Base-by-base conservation (phyloP, 768 basidiomycete genomes). In the Sarcodon aspratus region DNA sequence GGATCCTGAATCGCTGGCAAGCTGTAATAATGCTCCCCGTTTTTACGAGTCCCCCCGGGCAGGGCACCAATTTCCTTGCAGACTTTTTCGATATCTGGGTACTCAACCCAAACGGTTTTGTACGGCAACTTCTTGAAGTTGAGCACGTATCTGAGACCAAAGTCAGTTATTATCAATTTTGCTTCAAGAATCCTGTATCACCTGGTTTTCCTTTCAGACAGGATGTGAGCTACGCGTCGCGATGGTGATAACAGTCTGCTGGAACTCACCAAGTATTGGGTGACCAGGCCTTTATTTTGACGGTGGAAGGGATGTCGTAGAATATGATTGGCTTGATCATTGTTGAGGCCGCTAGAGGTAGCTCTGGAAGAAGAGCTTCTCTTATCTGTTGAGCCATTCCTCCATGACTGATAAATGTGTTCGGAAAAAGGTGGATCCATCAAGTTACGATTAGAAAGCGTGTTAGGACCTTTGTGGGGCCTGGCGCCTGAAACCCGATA, bases 91-190 rank as follows among this genome's bases (percentile, higher is more conserved):
- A 80, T 71, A 42, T 78, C 71, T 2, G 70, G 69, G 49, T 66
- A 72, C 48, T 75, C 73, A 47, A 76, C 51, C 69, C 70, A 73
- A 42, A 68, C 63, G 7, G 74, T 74, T 50, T 62, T 64, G 60
- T 71, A 70, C 4, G 67, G 54, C n/a, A 69, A 48, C 33, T 59
- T 55, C 52, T 73, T 71, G 58, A 60, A 57, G 46, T 67, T 68
- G 45, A 68, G 54, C 12, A 62, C 63, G 46, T 59, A 64, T 51
- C 68, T 71, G 33, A 21, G 27, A 5, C n/a, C n/a, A n/a, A n/a
- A 37, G 5, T 11, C 7, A 9, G 6, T n/a, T 43, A 7, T 40
- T 31, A 7, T 12, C 3, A 42, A 32, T 1, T 67, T 48, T 3
- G 3, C 7, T 10, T 13, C 27, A 44, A 12, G 33, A n/a, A 33